Evolutionary conservation across 73 alveolate genomes (phyloP), one percentile per base, ranked within the genome.

Genomic region (Symbiodinium pilosum): DNA sequence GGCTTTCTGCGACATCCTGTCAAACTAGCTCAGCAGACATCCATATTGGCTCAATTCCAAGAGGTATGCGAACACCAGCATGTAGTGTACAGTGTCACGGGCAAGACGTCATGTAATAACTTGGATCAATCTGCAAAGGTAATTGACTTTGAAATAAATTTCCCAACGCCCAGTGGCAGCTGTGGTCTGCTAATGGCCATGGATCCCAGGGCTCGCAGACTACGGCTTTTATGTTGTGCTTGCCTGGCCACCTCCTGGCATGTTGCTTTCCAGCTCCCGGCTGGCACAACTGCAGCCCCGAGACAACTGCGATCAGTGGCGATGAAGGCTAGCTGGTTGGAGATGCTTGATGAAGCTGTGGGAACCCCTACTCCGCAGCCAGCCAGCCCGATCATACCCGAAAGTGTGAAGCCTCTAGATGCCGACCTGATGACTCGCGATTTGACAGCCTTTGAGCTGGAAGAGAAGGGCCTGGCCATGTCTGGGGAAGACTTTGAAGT

Each of bases 401-500:
- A 44, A 43, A 93, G 93, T 68, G 92, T 47, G 43, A 18, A 34
- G 69, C 93, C 98, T 5, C 68, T 93, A 20, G 93, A 77, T 36
- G 43, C 83, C 9, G 98, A 34, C 52, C 56, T 93, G 83, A 69
- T 91, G 97, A 91, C 97, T 21, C 56, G 81, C 81, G 88, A 88
- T 36, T 28, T 42, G 69, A 40, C 92, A 5, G 56, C 68, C n/a
- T 42, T 30, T 14, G n/a, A 9, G 71, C 68, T 83, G 38, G 69
- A 83, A 43, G 68, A 42, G 92, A 83, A 83, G 30, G 98, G 93
- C 43, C 68, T 93, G 93, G 83, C 98, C 47, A 93, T 93, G 98
- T 43, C 84, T n/a, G 98, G 98, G 34, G 98, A 93, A 36, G 98
- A 93, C 92, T 93, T 93, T 47, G 98, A 93, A 40, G 98, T 93